Percentiles rank a stretch among this genome's conserved stretches.
Conservation (phyloP, 345 rosid species). For the Odontarrhena argentea region DNA sequence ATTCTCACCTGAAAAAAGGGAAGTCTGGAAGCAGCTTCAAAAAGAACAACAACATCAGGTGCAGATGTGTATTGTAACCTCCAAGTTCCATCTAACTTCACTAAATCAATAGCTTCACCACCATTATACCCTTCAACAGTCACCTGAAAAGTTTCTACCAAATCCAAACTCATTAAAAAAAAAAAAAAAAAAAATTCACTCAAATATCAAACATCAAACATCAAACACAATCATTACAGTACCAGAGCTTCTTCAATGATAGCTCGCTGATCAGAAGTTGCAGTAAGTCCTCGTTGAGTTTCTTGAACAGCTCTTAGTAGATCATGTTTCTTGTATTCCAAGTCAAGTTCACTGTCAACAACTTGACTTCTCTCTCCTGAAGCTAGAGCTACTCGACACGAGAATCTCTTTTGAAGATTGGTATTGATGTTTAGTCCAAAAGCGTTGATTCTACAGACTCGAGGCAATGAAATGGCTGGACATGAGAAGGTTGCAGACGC, state of each 20-base stretch:
- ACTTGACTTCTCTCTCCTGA: slow-evolving; percentile 31
- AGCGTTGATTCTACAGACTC: slow-evolving; percentile 36
- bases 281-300: slow-evolving; percentile 66
- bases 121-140: slow-evolving; percentile 62
- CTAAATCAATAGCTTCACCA: slow-evolving; percentile 70
- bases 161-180: slow-evolving; percentile 22
- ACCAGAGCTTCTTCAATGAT: slow-evolving; percentile 85
- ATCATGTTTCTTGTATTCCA: slow-evolving; percentile 69
- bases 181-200: slow-evolving; percentile 5
- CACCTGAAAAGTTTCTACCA: slow-evolving; percentile 58
- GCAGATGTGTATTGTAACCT: slow-evolving; percentile 94
- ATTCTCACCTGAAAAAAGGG: slow-evolving; percentile 74
- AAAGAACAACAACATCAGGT: slow-evolving; percentile 76
- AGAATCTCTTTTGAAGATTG: slow-evolving; percentile 38
- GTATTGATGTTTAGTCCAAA: slow-evolving; percentile 25
- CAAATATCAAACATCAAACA: neutral
- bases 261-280: slow-evolving; percentile 75
- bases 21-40: slow-evolving; percentile 83
- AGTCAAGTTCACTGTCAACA: slow-evolving; percentile 48
- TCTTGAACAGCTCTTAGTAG: slow-evolving; percentile 71
- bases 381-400: slow-evolving; percentile 50
- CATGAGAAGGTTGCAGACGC: slow-evolving; percentile 49
- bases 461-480: slow-evolving; percentile 38
- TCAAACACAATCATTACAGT: slow-evolving; percentile 23
- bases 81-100: slow-evolving; percentile 90